Evolutionary conservation across 2,329 filamentous ascomycete species (phyloP).

Genomic region (Penicillium polonicum): DNA sequence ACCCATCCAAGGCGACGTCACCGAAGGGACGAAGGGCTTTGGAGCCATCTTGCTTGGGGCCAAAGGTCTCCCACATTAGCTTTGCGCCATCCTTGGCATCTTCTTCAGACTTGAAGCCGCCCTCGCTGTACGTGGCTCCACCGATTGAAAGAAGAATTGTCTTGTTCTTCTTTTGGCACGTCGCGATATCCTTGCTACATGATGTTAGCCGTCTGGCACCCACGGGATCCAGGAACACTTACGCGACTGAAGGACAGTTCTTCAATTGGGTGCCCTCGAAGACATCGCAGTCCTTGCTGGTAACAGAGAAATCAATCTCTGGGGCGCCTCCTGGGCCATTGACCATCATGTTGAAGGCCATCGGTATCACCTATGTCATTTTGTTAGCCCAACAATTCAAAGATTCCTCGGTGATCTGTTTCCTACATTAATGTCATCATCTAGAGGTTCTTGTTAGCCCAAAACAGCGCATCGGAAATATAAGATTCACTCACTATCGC

Average conservation of each 20-base stretch:
- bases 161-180: conserved; percentile 66
- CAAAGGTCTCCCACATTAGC: conserved; percentile 69
- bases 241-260: conserved; percentile 65
- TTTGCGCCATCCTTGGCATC: conserved; percentile 59
- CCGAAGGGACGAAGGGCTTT: conserved; percentile 64
- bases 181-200: conserved; percentile 47
- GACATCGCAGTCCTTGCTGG: conserved; percentile 59
- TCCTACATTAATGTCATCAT: conserved; percentile 25
- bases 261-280: conserved; percentile 60
- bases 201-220: conserved; percentile 17
- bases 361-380: conserved; percentile 55
- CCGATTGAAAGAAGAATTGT: conserved; percentile 72
- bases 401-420: accelerated
- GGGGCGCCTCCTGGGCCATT: conserved; percentile 51
- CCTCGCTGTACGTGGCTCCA: conserved; percentile 68
- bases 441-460: conserved; percentile 21
- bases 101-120: conserved; percentile 58
- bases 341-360: conserved; percentile 63
- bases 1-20: conserved; percentile 65
- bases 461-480: background rate
- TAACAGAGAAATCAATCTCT: conserved; percentile 64
- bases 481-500: conserved; percentile 49
- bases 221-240: conserved; percentile 26
- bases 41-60: conserved; percentile 50
- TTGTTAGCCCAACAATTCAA: conserved; percentile 9